Evolutionary conservation across 164 flowering plant species (phyloP).

Genomic region (Warburgia ugandensis): DNA sequence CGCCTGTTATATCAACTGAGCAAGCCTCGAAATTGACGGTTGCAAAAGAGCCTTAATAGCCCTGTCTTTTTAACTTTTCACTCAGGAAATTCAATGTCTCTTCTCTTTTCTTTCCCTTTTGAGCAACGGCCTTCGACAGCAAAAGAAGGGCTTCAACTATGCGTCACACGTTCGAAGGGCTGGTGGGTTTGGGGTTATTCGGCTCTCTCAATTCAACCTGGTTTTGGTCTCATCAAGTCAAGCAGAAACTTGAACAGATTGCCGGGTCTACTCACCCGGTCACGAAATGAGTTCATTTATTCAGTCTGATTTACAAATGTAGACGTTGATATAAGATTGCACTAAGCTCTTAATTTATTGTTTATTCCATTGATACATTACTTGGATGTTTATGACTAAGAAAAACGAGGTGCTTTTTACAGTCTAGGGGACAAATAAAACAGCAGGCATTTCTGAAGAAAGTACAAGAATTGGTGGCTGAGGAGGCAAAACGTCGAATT

Average conservation of each 20-base stretch:
- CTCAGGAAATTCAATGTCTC: too few relatives aligned
- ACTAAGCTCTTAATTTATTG: neutral
- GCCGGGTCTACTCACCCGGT: neutral
- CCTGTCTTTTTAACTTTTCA: too few relatives aligned
- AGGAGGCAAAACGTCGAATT: slow-evolving; percentile 8
- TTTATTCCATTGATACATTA: neutral
- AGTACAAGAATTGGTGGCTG: slow-evolving; percentile 4
- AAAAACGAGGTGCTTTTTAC: neutral
- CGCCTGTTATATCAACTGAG: too few relatives aligned
- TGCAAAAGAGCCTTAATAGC: too few relatives aligned
- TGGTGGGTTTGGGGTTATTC: too few relatives aligned
- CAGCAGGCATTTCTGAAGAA: slow-evolving; percentile 7
- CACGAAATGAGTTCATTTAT: neutral
- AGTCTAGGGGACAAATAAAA: slow-evolving; percentile 25
- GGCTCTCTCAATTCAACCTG: too few relatives aligned
- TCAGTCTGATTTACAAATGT: neutral
- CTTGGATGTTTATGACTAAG: neutral
- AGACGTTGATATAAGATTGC: neutral
- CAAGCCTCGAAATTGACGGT: too few relatives aligned
- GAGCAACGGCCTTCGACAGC: too few relatives aligned
- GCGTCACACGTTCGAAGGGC: too few relatives aligned
- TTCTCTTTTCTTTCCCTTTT: too few relatives aligned
- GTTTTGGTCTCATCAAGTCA: too few relatives aligned
- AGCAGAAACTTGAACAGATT: neutral
- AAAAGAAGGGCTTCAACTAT: too few relatives aligned